Percentiles rank a stretch among this genome's conserved stretches.
Conservation (phyloP, 371 early-diverging fungal species). For the Rhizopus sp. region DNA sequence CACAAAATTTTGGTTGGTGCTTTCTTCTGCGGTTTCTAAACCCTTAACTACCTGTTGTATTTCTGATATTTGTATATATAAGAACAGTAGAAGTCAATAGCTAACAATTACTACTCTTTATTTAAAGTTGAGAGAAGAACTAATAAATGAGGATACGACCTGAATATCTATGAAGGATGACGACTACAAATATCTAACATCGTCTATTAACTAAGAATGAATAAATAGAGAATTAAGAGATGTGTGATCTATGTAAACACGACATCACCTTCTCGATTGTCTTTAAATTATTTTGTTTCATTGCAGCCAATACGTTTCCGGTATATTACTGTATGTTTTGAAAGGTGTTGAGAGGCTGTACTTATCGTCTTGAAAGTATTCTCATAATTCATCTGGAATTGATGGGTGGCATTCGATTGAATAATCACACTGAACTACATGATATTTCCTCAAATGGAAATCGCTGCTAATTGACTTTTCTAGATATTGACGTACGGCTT, state of each 20-base stretch:
- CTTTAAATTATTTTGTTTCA: neutral
- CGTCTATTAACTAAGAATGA: too few species aligned
- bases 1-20: conserved; percentile 3
- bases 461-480: neutral
- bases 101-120: too few species aligned
- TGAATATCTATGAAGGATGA: too few species aligned
- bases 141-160: too few species aligned
- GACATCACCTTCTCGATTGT: neutral
- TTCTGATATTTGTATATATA: too few species aligned
- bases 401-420: neutral
- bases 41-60: too few species aligned
- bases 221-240: too few species aligned
- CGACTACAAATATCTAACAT: too few species aligned
- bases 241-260: too few species aligned
- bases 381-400: neutral
- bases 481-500: neutral
- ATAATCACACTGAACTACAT: neutral
- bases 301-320: neutral
- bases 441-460: neutral
- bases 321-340: neutral
- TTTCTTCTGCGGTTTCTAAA: neutral
- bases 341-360: neutral
- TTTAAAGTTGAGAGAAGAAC: too few species aligned
- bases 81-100: too few species aligned
- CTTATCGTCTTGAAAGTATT: neutral